A percentile compares a stretch with the other conserved stretches of the same genome.
Conservation (phyloP, 75 land plant genomes). For the Larix kaempferi region DNA sequence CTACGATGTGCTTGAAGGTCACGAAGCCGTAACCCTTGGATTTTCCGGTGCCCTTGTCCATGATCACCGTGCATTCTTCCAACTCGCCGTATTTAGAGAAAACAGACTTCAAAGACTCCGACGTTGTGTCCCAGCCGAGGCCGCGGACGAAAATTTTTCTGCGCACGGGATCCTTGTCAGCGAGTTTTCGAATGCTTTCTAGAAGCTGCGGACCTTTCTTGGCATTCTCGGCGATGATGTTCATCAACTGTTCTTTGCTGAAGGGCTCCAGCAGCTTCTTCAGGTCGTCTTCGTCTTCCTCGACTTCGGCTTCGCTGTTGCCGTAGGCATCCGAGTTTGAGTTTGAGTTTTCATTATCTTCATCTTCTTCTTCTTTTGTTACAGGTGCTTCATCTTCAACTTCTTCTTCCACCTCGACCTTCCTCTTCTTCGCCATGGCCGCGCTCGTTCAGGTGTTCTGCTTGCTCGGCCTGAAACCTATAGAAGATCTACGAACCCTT, state of each 20-base stretch:
- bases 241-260: constrained; percentile 42
- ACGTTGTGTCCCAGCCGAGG: constrained; percentile 60
- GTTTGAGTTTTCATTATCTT: too few species aligned
- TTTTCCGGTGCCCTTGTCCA: constrained; percentile 52
- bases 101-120: constrained; percentile 22
- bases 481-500: background rate
- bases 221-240: constrained; percentile 33
- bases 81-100: constrained; percentile 52
- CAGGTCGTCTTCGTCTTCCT: constrained; percentile 16
- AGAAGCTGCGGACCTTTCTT: constrained; percentile 18
- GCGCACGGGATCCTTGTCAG: constrained; percentile 49
- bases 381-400: constrained; percentile 1
- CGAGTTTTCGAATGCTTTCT: constrained; percentile 14
- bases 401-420: constrained; percentile 20
- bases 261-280: constrained; percentile 48
- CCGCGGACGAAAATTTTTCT: constrained; percentile 72
- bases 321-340: too few species aligned
- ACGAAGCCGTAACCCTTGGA: constrained; percentile 66
- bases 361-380: background rate
- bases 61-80: constrained; percentile 50
- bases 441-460: constrained; percentile 3
- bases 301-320: constrained; percentile 9
- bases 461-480: constrained; percentile 2
- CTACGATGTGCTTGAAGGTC: constrained; percentile 39
- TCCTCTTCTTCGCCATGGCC: constrained; percentile 20